Evolutionary conservation across 2,329 filamentous ascomycete genomes (phyloP).

Genomic region (Xylariomycetidae sp.): DNA sequence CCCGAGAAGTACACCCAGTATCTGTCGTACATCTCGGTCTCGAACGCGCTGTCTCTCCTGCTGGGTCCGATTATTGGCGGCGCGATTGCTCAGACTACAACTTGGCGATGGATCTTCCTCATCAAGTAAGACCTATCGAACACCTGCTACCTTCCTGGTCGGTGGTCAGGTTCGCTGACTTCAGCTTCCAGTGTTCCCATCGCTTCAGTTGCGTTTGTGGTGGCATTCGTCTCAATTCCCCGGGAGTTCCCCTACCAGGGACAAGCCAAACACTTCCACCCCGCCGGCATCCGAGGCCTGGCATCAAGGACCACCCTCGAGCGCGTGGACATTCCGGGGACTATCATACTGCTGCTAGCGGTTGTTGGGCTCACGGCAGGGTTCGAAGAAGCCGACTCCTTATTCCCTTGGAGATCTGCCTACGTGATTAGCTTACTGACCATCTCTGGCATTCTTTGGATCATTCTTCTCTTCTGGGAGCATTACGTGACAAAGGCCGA

Average conservation of each 20-base stretch:
- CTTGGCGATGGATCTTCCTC: constrained; percentile 8
- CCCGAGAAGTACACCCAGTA: constrained; percentile 6
- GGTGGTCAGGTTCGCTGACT: no score
- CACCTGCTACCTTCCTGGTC: no score
- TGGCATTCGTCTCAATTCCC: constrained; percentile 1
- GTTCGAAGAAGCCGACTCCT: constrained; percentile 8
- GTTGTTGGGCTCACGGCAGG: constrained; percentile 4
- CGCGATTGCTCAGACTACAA: constrained; percentile 2
- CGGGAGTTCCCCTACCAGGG: constrained; percentile 7
- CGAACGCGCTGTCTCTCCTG: background rate
- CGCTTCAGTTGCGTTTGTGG: constrained; percentile 1
- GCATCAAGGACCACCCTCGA: background rate
- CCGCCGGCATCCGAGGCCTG: background rate
- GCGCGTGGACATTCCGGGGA: constrained; percentile 8
- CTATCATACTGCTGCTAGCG: constrained; percentile 6
- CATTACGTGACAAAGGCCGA: constrained; percentile 4
- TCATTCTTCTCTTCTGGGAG: constrained; percentile 5
- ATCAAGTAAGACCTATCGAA: constrained; percentile 6
- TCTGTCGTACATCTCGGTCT: background rate
- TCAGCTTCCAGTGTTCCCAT: constrained; percentile 4
- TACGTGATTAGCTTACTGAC: constrained; percentile 9
- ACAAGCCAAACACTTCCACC: background rate
- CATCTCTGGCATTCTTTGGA: constrained; percentile 6
- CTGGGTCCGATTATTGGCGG: constrained; percentile 8
- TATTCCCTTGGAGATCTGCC: constrained; percentile 9